Evolutionary conservation across 192 early-diverging fungal genomes (phyloP).

Genomic region (Chytriomyces hyalinus): DNA sequence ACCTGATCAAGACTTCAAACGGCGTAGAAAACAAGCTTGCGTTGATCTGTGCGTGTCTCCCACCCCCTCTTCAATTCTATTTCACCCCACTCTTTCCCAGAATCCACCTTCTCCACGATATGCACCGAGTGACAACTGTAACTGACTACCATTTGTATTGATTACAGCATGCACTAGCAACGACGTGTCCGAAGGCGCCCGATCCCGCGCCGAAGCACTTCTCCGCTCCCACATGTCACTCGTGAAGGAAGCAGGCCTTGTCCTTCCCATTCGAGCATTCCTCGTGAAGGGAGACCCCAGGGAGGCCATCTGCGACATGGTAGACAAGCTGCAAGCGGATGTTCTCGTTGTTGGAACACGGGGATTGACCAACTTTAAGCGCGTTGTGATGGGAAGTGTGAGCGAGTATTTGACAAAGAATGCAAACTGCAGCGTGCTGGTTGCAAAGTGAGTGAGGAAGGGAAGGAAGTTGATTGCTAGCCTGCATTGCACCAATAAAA

Average conservation of each 20-base stretch:
- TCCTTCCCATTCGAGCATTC: constrained; percentile 28
- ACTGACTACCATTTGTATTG: neutral
- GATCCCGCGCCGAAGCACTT: neutral
- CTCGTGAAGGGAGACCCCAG: constrained; percentile 58
- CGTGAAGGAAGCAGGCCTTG: neutral
- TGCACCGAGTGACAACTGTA: neutral
- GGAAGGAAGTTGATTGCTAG: too few species aligned
- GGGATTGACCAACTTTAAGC: constrained; percentile 59
- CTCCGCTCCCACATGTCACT: neutral
- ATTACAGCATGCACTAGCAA: neutral
- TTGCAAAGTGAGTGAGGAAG: too few species aligned
- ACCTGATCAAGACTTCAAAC: neutral
- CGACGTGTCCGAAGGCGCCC: neutral
- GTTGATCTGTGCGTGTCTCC: neutral
- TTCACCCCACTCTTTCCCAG: too few species aligned
- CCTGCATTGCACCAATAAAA: too few species aligned
- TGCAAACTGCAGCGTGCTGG: too few species aligned
- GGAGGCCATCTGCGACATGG: constrained; percentile 63
- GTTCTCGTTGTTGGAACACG: constrained; percentile 62
- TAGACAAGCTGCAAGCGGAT: constrained; percentile 54
- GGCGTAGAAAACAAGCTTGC: constrained; percentile 22
- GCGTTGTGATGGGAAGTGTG: neutral
- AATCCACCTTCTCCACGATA: neutral
- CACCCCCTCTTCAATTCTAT: too few species aligned
- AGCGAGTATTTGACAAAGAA: too few species aligned